Base-by-base conservation (phyloP, 345 rosid genomes). In the Raphanus sativus region DNA sequence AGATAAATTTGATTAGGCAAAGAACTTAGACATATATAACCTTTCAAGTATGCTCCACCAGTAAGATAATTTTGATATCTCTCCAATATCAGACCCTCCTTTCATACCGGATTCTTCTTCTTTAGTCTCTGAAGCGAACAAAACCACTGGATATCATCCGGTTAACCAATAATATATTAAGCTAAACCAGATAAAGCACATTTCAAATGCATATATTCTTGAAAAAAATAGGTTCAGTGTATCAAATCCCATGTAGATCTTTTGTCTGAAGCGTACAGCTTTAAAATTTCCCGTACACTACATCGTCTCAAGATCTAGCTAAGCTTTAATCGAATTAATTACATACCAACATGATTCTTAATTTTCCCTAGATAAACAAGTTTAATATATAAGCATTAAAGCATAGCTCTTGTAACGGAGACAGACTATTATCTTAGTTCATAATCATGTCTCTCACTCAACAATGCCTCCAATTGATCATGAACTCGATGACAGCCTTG, bases 361-460 rank as follows among this genome's bases (percentile, higher is more conserved):
- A 2, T 1, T 60, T 61, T 1, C 13, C 24, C 17, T 55, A 6
- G 26, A 40, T 71, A 65, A 77, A 78, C 68, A 71, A 78, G 2
- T 21, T 21, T 45, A 45, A 24, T 67, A 65, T 64, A 34, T 17
- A 63, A n/a, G 5, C n/a, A n/a, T n/a, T n/a, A n/a, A n/a, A n/a
- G n/a, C 74, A 70, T 29, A 58, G 15, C 68, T 29, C 66, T 54
- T 15, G 16, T 54, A 78, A 61, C 6, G 58, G 71, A 38, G 78
- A 79, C 77, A 67, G 0, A 1, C 34, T 45, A 74, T 62, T 68
- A 40, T 79, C 75, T 69, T 74, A 73, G 36, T 55, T 28, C 74
- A 17, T 50, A 62, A 74, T 62, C 65, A 3, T 73, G 82, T 79
- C 82, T 29, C 75, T 73, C 82, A 13, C 75, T 78, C 40, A 26